These are phyloP conservation scores for Heritiera littoralis DNA, from an alignment of 345 rosid genomes.

Conservation along the genomic window DNA sequence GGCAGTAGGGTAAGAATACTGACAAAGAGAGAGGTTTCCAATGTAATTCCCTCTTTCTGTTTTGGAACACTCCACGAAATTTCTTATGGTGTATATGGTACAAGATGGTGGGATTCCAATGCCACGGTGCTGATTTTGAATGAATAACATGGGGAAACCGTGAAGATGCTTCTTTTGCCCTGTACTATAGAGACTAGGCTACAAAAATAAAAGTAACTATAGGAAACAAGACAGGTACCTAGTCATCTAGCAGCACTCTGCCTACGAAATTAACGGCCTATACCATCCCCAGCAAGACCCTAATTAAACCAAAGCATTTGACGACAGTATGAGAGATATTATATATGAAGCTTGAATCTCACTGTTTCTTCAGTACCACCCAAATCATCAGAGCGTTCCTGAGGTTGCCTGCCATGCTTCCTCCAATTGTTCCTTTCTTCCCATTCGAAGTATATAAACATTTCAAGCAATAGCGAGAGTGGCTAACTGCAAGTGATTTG, in stretches of 20 bases:
- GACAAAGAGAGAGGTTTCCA: conserved; percentile 3
- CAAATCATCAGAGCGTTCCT: not conserved
- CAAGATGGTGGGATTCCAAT: not conserved
- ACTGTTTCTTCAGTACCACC: not conserved
- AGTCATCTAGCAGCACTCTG: not conserved
- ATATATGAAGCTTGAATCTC: not conserved
- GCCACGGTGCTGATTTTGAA: not conserved
- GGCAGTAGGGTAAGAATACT: not conserved
- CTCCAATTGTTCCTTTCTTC: too few relatives aligned
- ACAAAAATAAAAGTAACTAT: too few relatives aligned
- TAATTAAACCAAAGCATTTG: not conserved
- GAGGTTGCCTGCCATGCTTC: not conserved
- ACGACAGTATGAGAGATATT: too few relatives aligned
- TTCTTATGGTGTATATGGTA: not conserved
- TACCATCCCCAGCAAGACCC: not conserved
- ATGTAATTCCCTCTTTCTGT: not conserved
- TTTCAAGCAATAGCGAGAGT: not conserved
- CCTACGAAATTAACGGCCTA: not conserved
- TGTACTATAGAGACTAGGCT: too few relatives aligned
- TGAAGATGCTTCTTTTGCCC: not conserved
- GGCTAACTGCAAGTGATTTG: not conserved
- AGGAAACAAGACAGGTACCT: too few relatives aligned
- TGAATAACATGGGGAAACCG: not conserved
- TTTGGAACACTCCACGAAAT: not conserved
- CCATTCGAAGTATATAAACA: too few relatives aligned